Conservation (phyloP, 2,329 filamentous ascomycete genomes). For the Penicillium vulpinum region DNA sequence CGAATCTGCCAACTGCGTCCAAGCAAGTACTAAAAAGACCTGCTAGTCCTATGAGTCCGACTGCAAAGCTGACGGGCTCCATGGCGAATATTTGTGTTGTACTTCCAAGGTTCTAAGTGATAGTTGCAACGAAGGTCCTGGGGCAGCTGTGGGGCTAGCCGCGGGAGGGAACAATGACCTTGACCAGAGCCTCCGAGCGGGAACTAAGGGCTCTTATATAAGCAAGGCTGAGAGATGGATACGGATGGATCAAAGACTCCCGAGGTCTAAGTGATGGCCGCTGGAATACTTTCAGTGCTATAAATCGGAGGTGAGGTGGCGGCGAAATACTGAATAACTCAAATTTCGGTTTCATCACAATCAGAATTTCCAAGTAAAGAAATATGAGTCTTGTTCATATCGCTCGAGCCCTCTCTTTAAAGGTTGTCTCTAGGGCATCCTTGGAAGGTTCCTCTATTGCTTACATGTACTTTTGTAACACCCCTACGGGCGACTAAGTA, state of each 20-base stretch:
- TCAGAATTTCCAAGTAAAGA: neutral
- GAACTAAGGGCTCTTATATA: neutral
- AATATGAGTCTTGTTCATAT: too few relatives aligned
- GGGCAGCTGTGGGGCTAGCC: neutral
- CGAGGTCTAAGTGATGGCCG: neutral
- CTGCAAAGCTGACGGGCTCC: constrained; percentile 9
- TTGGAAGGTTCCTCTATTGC: too few relatives aligned
- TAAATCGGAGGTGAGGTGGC: neutral
- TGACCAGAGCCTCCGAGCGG: neutral
- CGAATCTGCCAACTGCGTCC: constrained; percentile 3
- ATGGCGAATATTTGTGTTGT: constrained; percentile 36
- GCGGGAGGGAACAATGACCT: neutral
- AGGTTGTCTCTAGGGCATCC: too few relatives aligned
- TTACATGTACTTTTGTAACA: too few relatives aligned
- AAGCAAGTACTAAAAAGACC: constrained; percentile 11
- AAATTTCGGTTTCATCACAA: neutral
- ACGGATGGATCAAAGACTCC: neutral
- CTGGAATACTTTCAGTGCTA: neutral
- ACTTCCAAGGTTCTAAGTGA: too few relatives aligned
- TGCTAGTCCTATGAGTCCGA: constrained; percentile 7
- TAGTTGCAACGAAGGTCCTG: too few relatives aligned
- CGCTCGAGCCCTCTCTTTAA: too few relatives aligned
- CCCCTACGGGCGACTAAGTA: too few relatives aligned
- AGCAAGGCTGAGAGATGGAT: neutral
- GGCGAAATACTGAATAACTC: neutral